These are phyloP conservation scores for Stachybotrys elegans DNA, from an alignment of 2,329 filamentous ascomycete species.

Conservation along the genomic window DNA sequence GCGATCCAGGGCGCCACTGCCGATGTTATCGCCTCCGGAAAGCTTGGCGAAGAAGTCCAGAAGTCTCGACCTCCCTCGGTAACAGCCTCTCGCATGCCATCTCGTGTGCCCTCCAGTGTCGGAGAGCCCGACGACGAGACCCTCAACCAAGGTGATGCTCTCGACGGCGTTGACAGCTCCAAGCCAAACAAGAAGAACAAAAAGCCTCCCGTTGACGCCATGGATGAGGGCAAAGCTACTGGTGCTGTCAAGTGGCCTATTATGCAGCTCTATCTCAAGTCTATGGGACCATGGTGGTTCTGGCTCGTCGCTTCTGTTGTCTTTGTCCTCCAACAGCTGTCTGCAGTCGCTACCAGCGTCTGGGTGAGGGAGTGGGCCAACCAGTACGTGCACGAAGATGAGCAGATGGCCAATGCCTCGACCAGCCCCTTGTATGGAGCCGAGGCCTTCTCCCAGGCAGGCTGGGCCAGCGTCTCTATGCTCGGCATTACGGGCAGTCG, in stretches of 20 bases:
- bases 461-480: slow-evolving; percentile 32
- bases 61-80: slow-evolving; percentile 68
- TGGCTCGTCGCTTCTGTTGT: slow-evolving; percentile 73
- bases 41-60: slow-evolving; percentile 77
- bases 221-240: slow-evolving; percentile 73
- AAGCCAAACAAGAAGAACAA: slow-evolving; percentile 43
- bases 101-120: slow-evolving; percentile 71
- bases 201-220: slow-evolving; percentile 44
- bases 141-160: slow-evolving; percentile 40
- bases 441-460: slow-evolving; percentile 20
- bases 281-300: slow-evolving; percentile 98
- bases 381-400: slow-evolving; percentile 60
- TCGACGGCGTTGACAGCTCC: slow-evolving; percentile 39
- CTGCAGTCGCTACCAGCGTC: slow-evolving; percentile 80
- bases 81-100: slow-evolving; percentile 67
- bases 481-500: slow-evolving; percentile 26
- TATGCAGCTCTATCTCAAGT: slow-evolving; percentile 74
- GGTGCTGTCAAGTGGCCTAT: slow-evolving; percentile 87
- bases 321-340: slow-evolving; percentile 78
- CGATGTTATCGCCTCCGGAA: slow-evolving; percentile 80
- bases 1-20: slow-evolving; percentile 69
- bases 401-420: slow-evolving; percentile 13
- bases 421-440: slow-evolving; percentile 17
- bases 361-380: slow-evolving; percentile 98
- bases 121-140: slow-evolving; percentile 59